Base-by-base conservation (phyloP, 768 basidiomycete genomes). In the Sporobolomyces pararoseus region DNA sequence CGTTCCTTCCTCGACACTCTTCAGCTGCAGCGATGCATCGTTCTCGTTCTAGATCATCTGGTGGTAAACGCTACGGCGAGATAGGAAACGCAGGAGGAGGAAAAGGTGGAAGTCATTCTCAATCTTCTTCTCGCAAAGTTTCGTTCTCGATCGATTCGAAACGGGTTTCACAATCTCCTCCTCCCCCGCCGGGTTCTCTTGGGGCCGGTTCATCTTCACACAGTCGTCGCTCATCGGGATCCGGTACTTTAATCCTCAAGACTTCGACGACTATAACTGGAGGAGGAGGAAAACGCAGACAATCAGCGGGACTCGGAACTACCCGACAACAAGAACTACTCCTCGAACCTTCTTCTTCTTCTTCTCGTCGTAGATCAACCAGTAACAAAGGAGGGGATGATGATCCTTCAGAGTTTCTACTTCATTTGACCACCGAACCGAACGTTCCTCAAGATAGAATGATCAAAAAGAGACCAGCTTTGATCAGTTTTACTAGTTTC, bases 401-500 rank as follows among this genome's bases (percentile, higher is more conserved):
- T 10, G 39, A 42, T 9, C 39, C 17, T 17, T 17, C 9, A 42
- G 39, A 42, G 17, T 9, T 42, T 17, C 39, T 42, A 17, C 9
- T 42, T 17, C 10, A 42, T 42, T 17, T 9, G 17, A 17, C 39
- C 39, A 17, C 17, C 39, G 17, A 42, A 9, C 10, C 39, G 46
- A 47, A 47, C 21, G 46, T 47, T 9, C 10, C 10, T 9, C 10
- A 17, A 37, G 54, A 16, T 6, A 23, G 35, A 17, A 44, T n/a
- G 21, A 35, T 17, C 13, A 59, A 59, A 39, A 59, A 37, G 34
- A 49, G 70, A 3, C 70, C 70, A 25, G 6, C 55, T 19, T 29
- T 71, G 2, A 50, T 63, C 31, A 63, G 59, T 37, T 71, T 52
- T 51, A 63, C 61, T n/a, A 29, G n/a, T n/a, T 71, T 71, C 32